These are phyloP conservation scores for Takakia lepidozioides DNA, from an alignment of 225 moss, liverwort and hornwort genomes.

Conservation along the genomic window DNA sequence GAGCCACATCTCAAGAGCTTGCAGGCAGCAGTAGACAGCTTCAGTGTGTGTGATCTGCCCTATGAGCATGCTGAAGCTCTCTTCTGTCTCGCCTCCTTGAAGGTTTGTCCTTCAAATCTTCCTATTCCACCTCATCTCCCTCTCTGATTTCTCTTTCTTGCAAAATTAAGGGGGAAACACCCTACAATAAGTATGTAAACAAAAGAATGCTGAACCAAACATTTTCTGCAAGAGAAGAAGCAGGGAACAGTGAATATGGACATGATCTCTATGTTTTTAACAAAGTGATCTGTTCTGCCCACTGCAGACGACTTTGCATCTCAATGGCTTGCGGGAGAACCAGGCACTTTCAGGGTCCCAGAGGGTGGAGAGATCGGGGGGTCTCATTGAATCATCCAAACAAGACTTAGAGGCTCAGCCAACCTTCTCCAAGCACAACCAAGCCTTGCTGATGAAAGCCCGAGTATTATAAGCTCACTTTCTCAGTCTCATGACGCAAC, in stretches of 20 bases:
- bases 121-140: not conserved
- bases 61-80: slow-evolving; percentile 14
- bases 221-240: not conserved
- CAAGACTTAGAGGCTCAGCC: slow-evolving; percentile 7
- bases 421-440: not conserved
- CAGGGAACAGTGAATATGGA: too few relatives aligned
- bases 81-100: slow-evolving; percentile 7
- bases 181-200: too few relatives aligned
- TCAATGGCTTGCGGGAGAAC: slow-evolving; percentile 1
- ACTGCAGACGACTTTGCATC: slow-evolving; percentile 10
- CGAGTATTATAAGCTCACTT: not conserved
- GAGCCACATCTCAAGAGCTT: slow-evolving; percentile 9
- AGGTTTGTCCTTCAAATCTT: too few relatives aligned
- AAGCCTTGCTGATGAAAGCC: not conserved
- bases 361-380: not conserved
- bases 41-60: slow-evolving; percentile 9
- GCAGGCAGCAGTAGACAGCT: slow-evolving; percentile 13
- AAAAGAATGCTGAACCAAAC: not conserved
- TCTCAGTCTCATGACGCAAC: not conserved
- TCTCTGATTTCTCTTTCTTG: not conserved
- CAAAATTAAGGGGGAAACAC: not conserved
- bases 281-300: too few relatives aligned
- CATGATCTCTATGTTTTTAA: not conserved
- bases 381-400: slow-evolving; percentile 6
- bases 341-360: not conserved